Evolutionary conservation across 441 rosid species (phyloP), one percentile per base, ranked within the genome.

Genomic region (Bruguiera hainesii): DNA sequence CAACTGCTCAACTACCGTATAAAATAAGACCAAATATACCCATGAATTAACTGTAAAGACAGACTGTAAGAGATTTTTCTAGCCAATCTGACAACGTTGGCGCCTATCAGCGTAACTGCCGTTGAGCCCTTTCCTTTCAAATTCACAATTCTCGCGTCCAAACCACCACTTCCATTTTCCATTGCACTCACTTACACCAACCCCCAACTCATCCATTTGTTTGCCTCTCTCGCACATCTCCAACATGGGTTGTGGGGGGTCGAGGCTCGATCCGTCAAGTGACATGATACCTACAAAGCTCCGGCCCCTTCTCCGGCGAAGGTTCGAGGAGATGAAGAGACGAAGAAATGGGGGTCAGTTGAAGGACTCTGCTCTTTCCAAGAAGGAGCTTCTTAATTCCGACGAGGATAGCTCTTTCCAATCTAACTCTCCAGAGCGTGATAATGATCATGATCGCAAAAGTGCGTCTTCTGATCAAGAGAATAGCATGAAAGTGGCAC

Each of bases 191-290:
- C 63, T 56, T 10, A 16, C 64, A 23, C 10, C n/a, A 10, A 16
- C 10, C 31, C 23, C 68, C 58, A 29, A 57, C 25, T 49, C 46
- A n/a, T 49, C 28, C 67, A 51, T 8, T 16, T 49, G 20, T 63
- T 53, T 33, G 3, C 4, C 7, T 48, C 33, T 53, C 29, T 46
- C 28, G 15, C 10, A 7, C 53, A 28, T 55, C 23, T 23, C 6
- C n/a, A 31, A 25, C 57, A 88, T 84, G 93, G 93, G 87, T 51
- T 71, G 83, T 56, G 78, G 79, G 13, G 66, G 60, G 23, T 87
- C 93, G 5, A 81, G 71, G 71, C 26, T 72, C 1, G 72, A n/a
- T 3, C 61, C 65, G 4, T 23, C 58, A 53, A 23, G 58, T 23
- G 28, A 53, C 28, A 23, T 10, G 58, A 13, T 53, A 33, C 63